Base-by-base conservation (phyloP, 2,329 filamentous ascomycete genomes). In the Penicillium brevicompactum region DNA sequence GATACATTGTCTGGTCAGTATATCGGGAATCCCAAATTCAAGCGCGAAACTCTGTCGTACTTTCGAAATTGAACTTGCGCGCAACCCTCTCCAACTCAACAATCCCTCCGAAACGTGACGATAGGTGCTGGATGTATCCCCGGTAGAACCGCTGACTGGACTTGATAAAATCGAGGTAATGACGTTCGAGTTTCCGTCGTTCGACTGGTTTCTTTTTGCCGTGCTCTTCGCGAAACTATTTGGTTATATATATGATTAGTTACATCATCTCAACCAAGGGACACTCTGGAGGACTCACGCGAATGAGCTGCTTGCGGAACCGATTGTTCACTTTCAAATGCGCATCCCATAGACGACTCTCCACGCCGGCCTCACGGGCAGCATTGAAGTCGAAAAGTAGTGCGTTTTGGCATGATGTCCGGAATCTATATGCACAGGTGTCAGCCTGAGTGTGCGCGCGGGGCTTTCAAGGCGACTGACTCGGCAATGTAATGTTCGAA, bases 131-230 rank as follows among this genome's bases (percentile, higher is more conserved):
- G 51, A 97, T 88, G 67, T 91, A 94, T 62, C 86, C 87, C 67
- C 89, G 86, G 79, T 97, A 97, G 73, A 96, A 97, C 66, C 86
- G 86, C 74, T 94, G 90, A 62, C 91, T 89, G 45, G 87, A 88
- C 74, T 93, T 95, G 64, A 97, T 85, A 72, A 96, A 97, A 63
- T 86, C 84, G 54, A 88, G 80, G 73, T 95, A 97, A 60, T 87
- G 82, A 74, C 90, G 92, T 71, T 90, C 88, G 48, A 93, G 79
- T 74, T 92, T 94, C 60, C 92, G 86, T 66, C 85, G 86, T 74
- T 85, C 82, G 44, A 87, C 84, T 53, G 80, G 78, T 64, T 79
- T 80, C 66, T 81, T 81, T 63, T 80, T 81, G 54, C 75, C 75
- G 40, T 73, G 72, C 54, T 79, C 78, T 62, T 82, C 76, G 49